Evolutionary conservation across 805 yeast species (phyloP).

Genomic region (Teunomyces pallodes): DNA sequence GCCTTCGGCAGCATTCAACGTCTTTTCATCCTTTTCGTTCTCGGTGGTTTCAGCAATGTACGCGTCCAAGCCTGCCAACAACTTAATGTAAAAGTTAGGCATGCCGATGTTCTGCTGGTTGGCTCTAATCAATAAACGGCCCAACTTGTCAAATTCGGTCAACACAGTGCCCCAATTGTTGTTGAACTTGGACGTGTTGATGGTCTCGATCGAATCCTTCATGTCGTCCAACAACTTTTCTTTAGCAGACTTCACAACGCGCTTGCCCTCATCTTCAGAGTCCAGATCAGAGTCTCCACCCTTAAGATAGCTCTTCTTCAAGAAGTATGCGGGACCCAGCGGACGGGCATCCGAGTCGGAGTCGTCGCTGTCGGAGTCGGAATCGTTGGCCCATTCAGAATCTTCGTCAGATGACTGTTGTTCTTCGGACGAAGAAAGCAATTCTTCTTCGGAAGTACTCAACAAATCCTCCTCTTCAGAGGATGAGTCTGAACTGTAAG

Average conservation of each 20-base stretch:
- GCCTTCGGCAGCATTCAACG: constrained; percentile 76
- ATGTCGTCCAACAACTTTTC: constrained; percentile 91
- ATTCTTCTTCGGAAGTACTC: constrained; percentile 59
- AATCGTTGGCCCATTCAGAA: constrained; percentile 50
- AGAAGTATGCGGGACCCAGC: constrained; percentile 53
- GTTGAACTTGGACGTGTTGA: constrained; percentile 65
- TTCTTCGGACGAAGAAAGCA: constrained; percentile 46
- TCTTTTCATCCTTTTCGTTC: constrained; percentile 58
- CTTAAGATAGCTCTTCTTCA: constrained; percentile 49
- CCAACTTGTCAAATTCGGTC: constrained; percentile 74
- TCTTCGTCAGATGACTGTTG: constrained; percentile 44
- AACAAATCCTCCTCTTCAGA: constrained; percentile 52
- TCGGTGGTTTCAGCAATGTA: constrained; percentile 50
- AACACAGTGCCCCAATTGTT: constrained; percentile 79
- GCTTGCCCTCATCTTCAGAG: constrained; percentile 67
- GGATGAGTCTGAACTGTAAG: constrained; percentile 56
- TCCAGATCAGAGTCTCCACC: constrained; percentile 44
- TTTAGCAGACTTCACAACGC: constrained; percentile 88
- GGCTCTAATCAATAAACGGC: constrained; percentile 63
- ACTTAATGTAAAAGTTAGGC: constrained; percentile 69
- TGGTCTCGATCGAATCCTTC: constrained; percentile 58
- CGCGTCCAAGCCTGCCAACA: constrained; percentile 71
- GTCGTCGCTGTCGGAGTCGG: constrained; percentile 21
- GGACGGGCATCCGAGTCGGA: constrained; percentile 38
- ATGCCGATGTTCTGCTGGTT: constrained; percentile 72